Evolutionary conservation across 441 rosid species (phyloP), one percentile per base, ranked within the genome.

Genomic region (Arabidopsis hybrid): DNA sequence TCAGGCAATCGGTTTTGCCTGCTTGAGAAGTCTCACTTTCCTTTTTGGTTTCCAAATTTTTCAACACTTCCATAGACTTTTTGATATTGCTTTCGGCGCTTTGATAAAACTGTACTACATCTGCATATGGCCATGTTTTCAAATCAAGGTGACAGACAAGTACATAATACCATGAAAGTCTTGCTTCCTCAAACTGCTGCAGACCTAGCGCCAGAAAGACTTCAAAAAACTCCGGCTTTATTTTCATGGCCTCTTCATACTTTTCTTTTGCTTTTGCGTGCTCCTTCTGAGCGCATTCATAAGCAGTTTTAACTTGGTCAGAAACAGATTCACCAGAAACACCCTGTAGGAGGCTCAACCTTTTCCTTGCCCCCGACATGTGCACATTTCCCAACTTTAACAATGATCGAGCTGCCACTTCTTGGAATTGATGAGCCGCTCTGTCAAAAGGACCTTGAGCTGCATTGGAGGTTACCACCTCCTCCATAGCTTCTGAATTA

Each of bases 401-500:
- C 83, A 87, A 82, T 72, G 95, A 89, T 65, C 86, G 76, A 29
- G 90, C 91, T 43, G 89, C 82, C 79, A 85, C 75, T 78, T 87
- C 89, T 78, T 85, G 92, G 73, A 87, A 89, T 52, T 86, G 89
- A 35, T 85, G 86, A n/a, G 88, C 91, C 18, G 91, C 92, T 71
- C 38, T 43, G 61, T 81, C 81, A 8, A 89, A 89, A 69, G 81
- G 85, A 42, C 58, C 80, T 74, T 87, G 92, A 36, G 92, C 91
- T 77, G 83, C 88, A 78, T 89, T 91, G 64, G 92, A 81, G 6
- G 92, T 89, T 61, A 84, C 86, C 6, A 85, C 81, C 69, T 87
- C 95, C 84, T 89, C 92, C 87, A 87, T 86, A 69, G 88, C 88
- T 78, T 87, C 95, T 40, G 88, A 82, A 74, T 83, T 87, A 43